Base-by-base conservation (phyloP, 352 stramenopile species). In the Discostella stelligera region DNA sequence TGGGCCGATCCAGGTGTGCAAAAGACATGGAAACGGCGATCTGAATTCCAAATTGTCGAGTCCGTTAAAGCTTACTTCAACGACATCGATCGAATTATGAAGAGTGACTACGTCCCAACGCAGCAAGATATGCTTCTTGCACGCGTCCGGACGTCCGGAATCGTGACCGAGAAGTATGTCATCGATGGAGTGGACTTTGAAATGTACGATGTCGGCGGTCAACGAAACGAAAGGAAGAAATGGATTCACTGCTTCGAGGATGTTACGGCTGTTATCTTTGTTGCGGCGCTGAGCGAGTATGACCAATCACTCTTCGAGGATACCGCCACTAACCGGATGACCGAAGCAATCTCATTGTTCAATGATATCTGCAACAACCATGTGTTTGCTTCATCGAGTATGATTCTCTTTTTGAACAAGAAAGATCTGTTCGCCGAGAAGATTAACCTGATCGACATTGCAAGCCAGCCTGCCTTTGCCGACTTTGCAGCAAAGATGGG, bases 331-430 rank as follows among this genome's bases (percentile, higher is more conserved):
- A 98, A 98, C 88, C 89, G 95, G 58, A 98, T 98, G 95, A 94
- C 96, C 52, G 95, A 98, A 87, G 95, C 94, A 30, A 91, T 98
- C 49, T 94, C 94, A 30, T 86, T 98, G 61, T 98, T 98, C 82
- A 87, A 96, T 72, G 95, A 98, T 77, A 98, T 98, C 75, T 91
- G 95, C 58, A 96, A 97, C 79, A 98, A 97, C 87, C 92, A 95
- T 63, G 95, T 96, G 77, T 98, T 98, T 80, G 73, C 89, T 39
- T 92, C 95, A 65, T 97, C 95, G 16, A 93, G 90, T 46, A 98
- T 98, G 86, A 98, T 98, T 71, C 84, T 98, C 50, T 98, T 98
- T 81, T 81, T 98, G 14, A 98, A 98, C 91, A 98, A 98, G 89
- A 96, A 96, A 76, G 96, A 98, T 87, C 81, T 98, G 44, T 98